Conservation (phyloP, 2,329 filamentous ascomycete genomes). For the Hypoxylon sp. region DNA sequence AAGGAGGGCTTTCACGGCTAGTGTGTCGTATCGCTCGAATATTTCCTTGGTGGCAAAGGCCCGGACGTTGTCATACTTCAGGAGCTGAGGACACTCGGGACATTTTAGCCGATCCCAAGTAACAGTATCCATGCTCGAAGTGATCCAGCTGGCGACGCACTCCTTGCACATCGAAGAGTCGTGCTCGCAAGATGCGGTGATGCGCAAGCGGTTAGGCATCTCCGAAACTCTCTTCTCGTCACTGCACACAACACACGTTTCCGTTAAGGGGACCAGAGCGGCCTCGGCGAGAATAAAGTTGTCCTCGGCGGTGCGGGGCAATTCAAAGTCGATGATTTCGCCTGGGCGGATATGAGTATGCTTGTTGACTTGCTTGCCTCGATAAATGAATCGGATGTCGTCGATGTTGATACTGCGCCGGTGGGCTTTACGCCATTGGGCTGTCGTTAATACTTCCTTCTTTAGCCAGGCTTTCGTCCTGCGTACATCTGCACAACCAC, state of each 20-base stretch:
- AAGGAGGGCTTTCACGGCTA: conserved; percentile 47
- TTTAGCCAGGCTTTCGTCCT: conserved; percentile 36
- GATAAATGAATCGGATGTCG: conserved; percentile 34
- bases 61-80: conserved; percentile 46
- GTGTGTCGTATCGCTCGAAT: conserved; percentile 49
- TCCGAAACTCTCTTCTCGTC: conserved; percentile 48
- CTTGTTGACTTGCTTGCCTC: conserved; percentile 27
- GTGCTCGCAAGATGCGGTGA: conserved; percentile 45
- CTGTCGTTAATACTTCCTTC: conserved; percentile 25
- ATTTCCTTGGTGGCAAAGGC: conserved; percentile 39
- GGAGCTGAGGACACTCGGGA: conserved; percentile 47
- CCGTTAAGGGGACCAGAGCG: conserved; percentile 45
- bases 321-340: conserved; percentile 44
- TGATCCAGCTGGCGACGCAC: conserved; percentile 49
- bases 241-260: conserved; percentile 47
- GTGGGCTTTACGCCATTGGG: conserved; percentile 19
- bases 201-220: conserved; percentile 42
- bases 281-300: conserved; percentile 45
- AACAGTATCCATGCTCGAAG: conserved; percentile 42
- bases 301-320: conserved; percentile 42
- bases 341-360: conserved; percentile 38
- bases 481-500: conserved; percentile 18
- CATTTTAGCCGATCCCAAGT: conserved; percentile 49
- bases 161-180: conserved; percentile 44
- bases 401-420: conserved; percentile 24